Base-by-base conservation (phyloP, 768 basidiomycete species). In the Tricholomella constricta region DNA sequence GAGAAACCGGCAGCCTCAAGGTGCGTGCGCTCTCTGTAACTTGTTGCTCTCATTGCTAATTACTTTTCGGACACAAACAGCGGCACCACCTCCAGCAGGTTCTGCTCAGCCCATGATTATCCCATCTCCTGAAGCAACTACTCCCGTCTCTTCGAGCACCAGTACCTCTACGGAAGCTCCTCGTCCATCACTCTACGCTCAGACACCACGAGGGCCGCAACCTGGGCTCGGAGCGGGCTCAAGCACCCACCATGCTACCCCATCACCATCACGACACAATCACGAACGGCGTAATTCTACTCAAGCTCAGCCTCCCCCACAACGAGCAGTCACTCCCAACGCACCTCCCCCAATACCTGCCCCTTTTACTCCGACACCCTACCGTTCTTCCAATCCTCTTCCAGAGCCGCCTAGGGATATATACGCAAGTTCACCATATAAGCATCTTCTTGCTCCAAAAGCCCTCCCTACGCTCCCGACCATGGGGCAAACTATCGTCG, bases 361-460 rank as follows among this genome's bases (percentile, higher is more conserved):
- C 11, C 19, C 45, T 17, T 34, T 25, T 41, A 25, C 27, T 48
- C 42, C 32, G 19, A n/a, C 11, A 48, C 11, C 19, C 26, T 12
- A 11, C 8, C 54, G 48, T 15, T 36, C 48, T 25, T 20, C 38
- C 6, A 87, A 91, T 62, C 87, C 86, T 4, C 80, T 90, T 8
- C 89, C 89, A 0, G 53, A 64, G 2, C 86, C 82, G 0, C 89
- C 89, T 0, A 68, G 69, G 26, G 82, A 89, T 61, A 49, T 89
- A 7, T 86, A 84, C 65, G 75, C 79, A 11, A 67, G 69, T 23
- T 74, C 83, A 0, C 84, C 84, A 0, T 87, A 87, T 64, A 77
- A 78, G 46, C 67, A 71, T 1, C 65, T 88, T 0, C 70, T 86
- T 6, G 75, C 76, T 48, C 77, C 86, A 15, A 83, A 80, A 1